A percentile compares a stretch with the other conserved stretches of the same genome.
These are phyloP conservation scores for Juncus effusus DNA, from an alignment of 176 grass and related monocot genomes.

Conservation along the genomic window DNA sequence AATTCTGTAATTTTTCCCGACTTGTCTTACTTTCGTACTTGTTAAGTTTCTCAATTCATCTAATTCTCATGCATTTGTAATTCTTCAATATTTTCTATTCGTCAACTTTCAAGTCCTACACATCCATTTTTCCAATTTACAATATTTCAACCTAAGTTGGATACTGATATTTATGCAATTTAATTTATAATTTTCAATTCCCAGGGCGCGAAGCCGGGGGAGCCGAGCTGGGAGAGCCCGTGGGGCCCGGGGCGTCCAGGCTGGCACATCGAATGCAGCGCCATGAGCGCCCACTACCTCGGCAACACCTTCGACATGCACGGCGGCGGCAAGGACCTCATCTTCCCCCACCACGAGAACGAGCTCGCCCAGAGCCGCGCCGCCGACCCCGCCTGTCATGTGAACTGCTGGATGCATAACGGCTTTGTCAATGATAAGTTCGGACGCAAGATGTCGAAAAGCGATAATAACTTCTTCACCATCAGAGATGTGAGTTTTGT, in stretches of 20 bases:
- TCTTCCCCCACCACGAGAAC: slow-evolving; percentile 53
- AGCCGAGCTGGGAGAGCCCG: slow-evolving; percentile 45
- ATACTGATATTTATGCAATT: neutral
- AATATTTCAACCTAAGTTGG: no score
- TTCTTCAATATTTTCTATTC: no score
- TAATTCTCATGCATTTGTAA: no score
- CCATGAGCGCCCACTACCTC: slow-evolving; percentile 47
- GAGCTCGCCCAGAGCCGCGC: slow-evolving; percentile 44
- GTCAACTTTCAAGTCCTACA: no score
- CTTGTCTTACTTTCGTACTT: no score
- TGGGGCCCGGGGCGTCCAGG: slow-evolving; percentile 50
- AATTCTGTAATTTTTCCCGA: neutral
- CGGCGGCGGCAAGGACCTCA: slow-evolving; percentile 46
- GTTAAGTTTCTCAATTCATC: no score
- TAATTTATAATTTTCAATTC: slow-evolving; percentile 12
- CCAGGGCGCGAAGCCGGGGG: slow-evolving; percentile 45
- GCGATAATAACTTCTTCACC: slow-evolving; percentile 66
- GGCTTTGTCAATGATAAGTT: slow-evolving; percentile 49
- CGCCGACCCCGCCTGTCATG: slow-evolving; percentile 27
- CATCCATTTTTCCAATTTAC: no score
- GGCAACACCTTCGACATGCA: slow-evolving; percentile 45
- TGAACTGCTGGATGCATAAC: slow-evolving; percentile 57
- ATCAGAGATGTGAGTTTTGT: slow-evolving; percentile 73
- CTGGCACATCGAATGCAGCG: slow-evolving; percentile 62
- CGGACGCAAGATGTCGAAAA: slow-evolving; percentile 54